Percentiles rank a stretch among this genome's conserved stretches.
Conservation (phyloP, 2,329 filamentous ascomycete genomes). For the Fusarium camptoceras region DNA sequence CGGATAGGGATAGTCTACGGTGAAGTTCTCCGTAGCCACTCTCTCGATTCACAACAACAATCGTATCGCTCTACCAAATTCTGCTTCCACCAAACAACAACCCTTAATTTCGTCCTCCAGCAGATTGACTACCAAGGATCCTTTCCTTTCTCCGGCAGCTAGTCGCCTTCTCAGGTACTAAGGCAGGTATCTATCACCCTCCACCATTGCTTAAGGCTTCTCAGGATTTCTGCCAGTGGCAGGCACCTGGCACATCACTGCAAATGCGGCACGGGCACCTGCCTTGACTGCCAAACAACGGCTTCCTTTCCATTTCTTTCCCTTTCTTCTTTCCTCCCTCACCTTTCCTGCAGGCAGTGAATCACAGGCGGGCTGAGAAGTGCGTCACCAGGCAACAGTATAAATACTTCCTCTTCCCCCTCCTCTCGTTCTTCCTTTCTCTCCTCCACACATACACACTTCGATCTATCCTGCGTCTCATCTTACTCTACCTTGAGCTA, state of each 20-base stretch:
- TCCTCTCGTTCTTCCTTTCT: slow-evolving; percentile 3
- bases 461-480: background rate
- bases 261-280: slow-evolving; percentile 16
- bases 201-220: background rate
- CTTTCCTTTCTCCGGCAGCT: background rate
- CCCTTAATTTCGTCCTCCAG: background rate
- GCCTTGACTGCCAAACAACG: slow-evolving; percentile 10
- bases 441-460: slow-evolving; percentile 8
- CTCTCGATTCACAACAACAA: background rate
- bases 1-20: background rate
- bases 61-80: background rate
- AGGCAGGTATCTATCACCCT: background rate
- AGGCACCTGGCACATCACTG: slow-evolving; percentile 1
- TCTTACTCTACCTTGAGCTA: background rate
- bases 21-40: background rate
- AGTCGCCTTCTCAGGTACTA: too few relatives aligned
- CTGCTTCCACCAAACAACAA: background rate
- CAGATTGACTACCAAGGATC: background rate
- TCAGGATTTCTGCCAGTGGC: slow-evolving; percentile 11
- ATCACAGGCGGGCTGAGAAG: slow-evolving; percentile 7
- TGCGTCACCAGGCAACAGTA: slow-evolving; percentile 5
- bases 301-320: background rate
- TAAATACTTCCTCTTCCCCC: slow-evolving; percentile 7
- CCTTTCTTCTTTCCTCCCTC: background rate
- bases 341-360: background rate